Base-by-base conservation (phyloP, 1,284 basidiomycete genomes). In the Tilletia indica region DNA sequence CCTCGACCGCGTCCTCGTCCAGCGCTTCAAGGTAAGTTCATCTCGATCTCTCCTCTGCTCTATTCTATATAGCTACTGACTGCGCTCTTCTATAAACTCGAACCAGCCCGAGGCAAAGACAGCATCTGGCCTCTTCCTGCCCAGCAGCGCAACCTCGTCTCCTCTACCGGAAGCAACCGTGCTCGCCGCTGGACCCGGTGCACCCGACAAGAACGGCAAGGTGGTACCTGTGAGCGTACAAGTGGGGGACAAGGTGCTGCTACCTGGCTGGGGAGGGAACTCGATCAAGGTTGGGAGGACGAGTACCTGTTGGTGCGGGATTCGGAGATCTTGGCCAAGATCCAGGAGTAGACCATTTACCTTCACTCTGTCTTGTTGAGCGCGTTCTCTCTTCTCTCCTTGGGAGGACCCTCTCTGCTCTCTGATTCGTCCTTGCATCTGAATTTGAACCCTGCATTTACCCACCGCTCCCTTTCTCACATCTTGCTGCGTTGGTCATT, bases 231-330 rank as follows among this genome's bases (percentile, higher is more conserved):
- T 90, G 34, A 86, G 87, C 49, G 94, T 98, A 71, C 90, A 92
- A 87, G 88, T 91, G 39, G 96, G 96, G 66, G 96, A 98, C 87
- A 89, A 92, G 51, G 94, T 98, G 9, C 88, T 99, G 69, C 87
- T 99, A 4, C 96, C 96, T 8, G 92, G 92, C 34, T 99, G 95
- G 93, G 96, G 96, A 71, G 96, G 96, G 19, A 94, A 91, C 85
- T 86, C 92, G 21, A 95, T 99, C 87, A 99, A 98, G 87, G 90
- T 99, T 70, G 95, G 94, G 96, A 99, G 42, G 95, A 98, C 93
- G 96, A 98, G 86, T 99, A 92, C 87, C 92, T 90, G 87, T 87
- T 98, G 74, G 97, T 97, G 90, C 93, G 92, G 86, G 96, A 98
- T 87, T 87, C 90, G 48, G 96, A 98, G 84, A 97, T 98, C 85